Evolutionary conservation across 345 rosid genomes (phyloP).

Genomic region (thale cress (Arabidopsis thaliana)): TAIR10.1 NC_003075.7:12554501-12555000

Average conservation of each 20-base stretch:
- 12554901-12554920: constrained; percentile 94
- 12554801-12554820: constrained; percentile 5
- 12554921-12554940: constrained; percentile 99
- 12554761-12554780: constrained; percentile 97
- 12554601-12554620: constrained; percentile 13
- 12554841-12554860: neutral
- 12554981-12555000: constrained; percentile 73
- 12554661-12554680: constrained; percentile 94
- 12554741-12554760: constrained; percentile 95
- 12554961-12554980: constrained; percentile 84
- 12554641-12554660: constrained; percentile 13
- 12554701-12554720: constrained; percentile 97
- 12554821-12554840: neutral
- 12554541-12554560: constrained; percentile 98
- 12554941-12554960: constrained; percentile 92
- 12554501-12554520: constrained; percentile 96
- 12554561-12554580: constrained; percentile 84
- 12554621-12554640: constrained; percentile 9
- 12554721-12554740: constrained; percentile 99
- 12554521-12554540: constrained; percentile 97
- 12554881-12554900: constrained; percentile 99
- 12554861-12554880: constrained; percentile 60
- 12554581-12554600: constrained; percentile 30
- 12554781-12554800: constrained; percentile 85
- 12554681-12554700: constrained; percentile 96